Evolutionary conservation across 2,329 filamentous ascomycete genomes (phyloP).

Genomic region (Bipolaris zeicola): DNA sequence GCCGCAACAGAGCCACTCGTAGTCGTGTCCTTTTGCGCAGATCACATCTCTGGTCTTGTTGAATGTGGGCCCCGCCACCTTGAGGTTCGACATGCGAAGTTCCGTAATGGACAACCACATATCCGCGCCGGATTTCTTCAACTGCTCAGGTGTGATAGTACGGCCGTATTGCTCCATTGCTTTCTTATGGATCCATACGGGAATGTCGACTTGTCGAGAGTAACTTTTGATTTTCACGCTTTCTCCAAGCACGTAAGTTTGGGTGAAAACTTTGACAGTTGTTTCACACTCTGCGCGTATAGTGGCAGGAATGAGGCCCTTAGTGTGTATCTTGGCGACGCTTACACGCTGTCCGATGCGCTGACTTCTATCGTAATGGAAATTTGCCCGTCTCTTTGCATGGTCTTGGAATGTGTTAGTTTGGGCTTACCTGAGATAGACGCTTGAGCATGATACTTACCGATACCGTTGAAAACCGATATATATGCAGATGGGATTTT

Average conservation of each 20-base stretch:
- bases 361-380: neutral
- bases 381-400: neutral
- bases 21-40: constrained; percentile 10
- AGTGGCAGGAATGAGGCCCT: neutral
- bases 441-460: constrained; percentile 3
- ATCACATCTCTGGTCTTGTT: neutral
- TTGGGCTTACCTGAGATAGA: no score
- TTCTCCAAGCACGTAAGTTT: neutral
- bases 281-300: neutral
- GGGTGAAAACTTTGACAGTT: neutral
- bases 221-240: neutral
- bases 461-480: constrained; percentile 11
- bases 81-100: constrained; percentile 12
- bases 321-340: neutral
- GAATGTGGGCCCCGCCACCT: neutral
- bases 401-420: neutral
- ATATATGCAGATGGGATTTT: constrained; percentile 19
- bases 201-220: neutral
- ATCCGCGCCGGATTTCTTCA: constrained; percentile 1
- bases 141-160: neutral
- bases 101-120: constrained; percentile 20
- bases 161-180: neutral
- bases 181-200: neutral
- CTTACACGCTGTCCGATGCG: neutral
- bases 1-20: constrained; percentile 24